Conservation (phyloP, 2,329 filamentous ascomycete genomes). For the Juglanconis sp. region DNA sequence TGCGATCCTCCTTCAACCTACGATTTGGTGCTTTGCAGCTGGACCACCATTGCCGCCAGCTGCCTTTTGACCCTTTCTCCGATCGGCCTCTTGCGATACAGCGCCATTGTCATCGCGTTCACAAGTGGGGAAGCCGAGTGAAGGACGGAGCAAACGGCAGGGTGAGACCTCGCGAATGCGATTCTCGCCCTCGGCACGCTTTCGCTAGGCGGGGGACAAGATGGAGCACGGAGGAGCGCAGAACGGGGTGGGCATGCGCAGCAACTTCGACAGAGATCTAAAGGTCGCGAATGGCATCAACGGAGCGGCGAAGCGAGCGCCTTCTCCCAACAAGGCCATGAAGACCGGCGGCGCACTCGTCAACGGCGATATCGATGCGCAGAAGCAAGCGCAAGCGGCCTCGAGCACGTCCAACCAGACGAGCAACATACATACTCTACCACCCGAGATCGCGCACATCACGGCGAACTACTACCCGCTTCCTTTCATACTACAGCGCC, state of each 20-base stretch:
- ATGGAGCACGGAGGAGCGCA: constrained; percentile 45
- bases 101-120: background rate
- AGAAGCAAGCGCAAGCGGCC: constrained; percentile 21
- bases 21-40: background rate
- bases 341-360: constrained; percentile 24
- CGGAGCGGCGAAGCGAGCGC: constrained; percentile 31
- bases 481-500: constrained; percentile 68
- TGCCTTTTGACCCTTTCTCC: background rate
- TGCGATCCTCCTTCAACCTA: constrained; percentile 1
- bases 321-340: constrained; percentile 33
- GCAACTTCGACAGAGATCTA: constrained; percentile 53
- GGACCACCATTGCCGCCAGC: background rate
- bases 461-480: constrained; percentile 74
- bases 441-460: constrained; percentile 66
- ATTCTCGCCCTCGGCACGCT: constrained; percentile 16
- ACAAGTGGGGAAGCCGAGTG: background rate
- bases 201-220: constrained; percentile 13
- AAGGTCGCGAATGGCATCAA: constrained; percentile 41
- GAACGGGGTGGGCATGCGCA: constrained; percentile 49
- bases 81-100: background rate
- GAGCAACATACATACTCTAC: constrained; percentile 54
- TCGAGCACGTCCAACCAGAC: constrained; percentile 27
- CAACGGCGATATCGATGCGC: constrained; percentile 23
- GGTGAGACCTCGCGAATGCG: constrained; percentile 20
- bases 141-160: constrained; percentile 10